These are phyloP conservation scores for Lactifluus piperatus DNA, from an alignment of 768 basidiomycete species.

Conservation along the genomic window DNA sequence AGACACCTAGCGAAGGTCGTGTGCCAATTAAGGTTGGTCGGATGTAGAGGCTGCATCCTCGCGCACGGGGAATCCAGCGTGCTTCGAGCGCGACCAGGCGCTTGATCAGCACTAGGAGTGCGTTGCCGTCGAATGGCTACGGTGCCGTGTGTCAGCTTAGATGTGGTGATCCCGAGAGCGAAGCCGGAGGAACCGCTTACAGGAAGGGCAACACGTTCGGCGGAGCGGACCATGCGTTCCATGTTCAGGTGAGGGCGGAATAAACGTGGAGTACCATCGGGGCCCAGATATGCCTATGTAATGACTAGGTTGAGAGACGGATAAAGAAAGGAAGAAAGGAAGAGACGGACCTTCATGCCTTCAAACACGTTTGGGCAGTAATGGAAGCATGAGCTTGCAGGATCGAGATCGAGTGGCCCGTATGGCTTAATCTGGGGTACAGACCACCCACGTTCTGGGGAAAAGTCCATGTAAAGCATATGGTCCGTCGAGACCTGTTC, in stretches of 20 bases:
- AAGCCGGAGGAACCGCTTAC: not conserved
- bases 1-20: constrained; percentile 48
- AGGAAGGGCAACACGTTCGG: constrained; percentile 41
- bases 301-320: not conserved
- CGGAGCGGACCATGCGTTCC: constrained; percentile 65
- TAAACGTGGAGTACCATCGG: constrained; percentile 63
- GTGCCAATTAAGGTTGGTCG: constrained; percentile 65
- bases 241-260: constrained; percentile 86
- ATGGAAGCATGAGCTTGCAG: constrained; percentile 46
- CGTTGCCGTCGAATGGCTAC: constrained; percentile 38
- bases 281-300: constrained; percentile 54
- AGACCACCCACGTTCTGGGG: constrained; percentile 41
- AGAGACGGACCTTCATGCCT: constrained; percentile 51
- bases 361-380: constrained; percentile 56
- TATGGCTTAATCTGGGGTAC: constrained; percentile 68
- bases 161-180: not conserved
- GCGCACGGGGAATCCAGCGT: constrained; percentile 71
- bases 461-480: constrained; percentile 31
- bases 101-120: constrained; percentile 46
- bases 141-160: not conserved
- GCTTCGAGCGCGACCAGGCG: constrained; percentile 59
- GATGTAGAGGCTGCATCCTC: constrained; percentile 80
- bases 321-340: not conserved
- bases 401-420: constrained; percentile 50
- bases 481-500: constrained; percentile 61